Evolutionary conservation across 2,329 filamentous ascomycete genomes (phyloP).

Genomic region (Akanthomyces uredinophilus): DNA sequence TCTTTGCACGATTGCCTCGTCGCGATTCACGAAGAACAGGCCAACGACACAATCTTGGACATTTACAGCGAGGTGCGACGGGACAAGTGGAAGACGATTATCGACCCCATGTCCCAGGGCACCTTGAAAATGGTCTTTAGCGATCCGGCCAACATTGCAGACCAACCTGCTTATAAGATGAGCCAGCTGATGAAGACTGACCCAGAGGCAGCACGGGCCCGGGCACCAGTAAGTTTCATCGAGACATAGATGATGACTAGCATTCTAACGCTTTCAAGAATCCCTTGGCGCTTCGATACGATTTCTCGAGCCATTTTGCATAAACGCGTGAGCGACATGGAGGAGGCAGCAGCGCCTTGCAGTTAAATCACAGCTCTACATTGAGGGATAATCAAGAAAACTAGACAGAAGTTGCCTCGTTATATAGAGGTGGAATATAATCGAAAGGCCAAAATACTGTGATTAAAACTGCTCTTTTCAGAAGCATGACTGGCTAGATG

Average conservation of each 20-base stretch:
- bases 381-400: too few species aligned
- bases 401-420: too few species aligned
- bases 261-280: neutral
- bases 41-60: slow-evolving; percentile 37
- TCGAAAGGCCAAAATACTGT: neutral
- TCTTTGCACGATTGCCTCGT: slow-evolving; percentile 42
- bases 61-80: slow-evolving; percentile 32
- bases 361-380: too few species aligned
- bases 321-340: neutral
- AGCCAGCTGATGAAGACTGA: neutral
- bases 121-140: neutral
- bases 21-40: slow-evolving; percentile 34
- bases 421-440: neutral
- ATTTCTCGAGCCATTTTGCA: neutral
- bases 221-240: neutral
- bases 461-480: neutral
- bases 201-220: neutral
- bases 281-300: neutral
- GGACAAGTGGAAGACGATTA: slow-evolving; percentile 26
- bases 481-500: neutral
- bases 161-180: neutral
- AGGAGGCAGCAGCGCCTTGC: neutral
- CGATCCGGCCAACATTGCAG: neutral
- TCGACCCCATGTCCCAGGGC: slow-evolving; percentile 3
- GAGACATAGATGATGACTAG: too few species aligned